Evolutionary conservation across 805 yeast species (phyloP).

Genomic region (Ogataea angusta): DNA sequence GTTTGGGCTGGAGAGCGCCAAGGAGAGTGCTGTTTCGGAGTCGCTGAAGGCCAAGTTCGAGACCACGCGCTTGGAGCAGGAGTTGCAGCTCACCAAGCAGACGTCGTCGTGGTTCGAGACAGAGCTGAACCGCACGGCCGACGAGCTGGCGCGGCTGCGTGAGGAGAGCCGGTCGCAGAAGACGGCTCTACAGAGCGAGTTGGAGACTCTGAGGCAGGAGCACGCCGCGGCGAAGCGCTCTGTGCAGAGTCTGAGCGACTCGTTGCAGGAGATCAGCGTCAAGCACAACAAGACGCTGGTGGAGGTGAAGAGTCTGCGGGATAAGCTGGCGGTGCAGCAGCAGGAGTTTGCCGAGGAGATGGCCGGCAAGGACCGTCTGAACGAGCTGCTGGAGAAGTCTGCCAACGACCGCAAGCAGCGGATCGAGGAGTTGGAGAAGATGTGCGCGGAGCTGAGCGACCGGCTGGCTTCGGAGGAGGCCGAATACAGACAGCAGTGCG

Average conservation of each 20-base stretch:
- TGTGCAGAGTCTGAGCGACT: slow-evolving; percentile 32
- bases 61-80: slow-evolving; percentile 28
- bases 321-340: slow-evolving; percentile 40
- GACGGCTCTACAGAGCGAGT: slow-evolving; percentile 31
- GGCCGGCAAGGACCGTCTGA: slow-evolving; percentile 57
- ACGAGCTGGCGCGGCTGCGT: slow-evolving; percentile 28
- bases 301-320: slow-evolving; percentile 46
- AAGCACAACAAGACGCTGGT: slow-evolving; percentile 42
- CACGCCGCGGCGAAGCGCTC: slow-evolving; percentile 25
- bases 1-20: slow-evolving; percentile 35
- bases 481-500: slow-evolving; percentile 36
- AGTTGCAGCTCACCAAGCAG: slow-evolving; percentile 30
- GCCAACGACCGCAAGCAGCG: slow-evolving; percentile 51
- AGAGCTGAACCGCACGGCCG: slow-evolving; percentile 31
- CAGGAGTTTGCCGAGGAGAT: slow-evolving; percentile 56
- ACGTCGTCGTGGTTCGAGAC: slow-evolving; percentile 35
- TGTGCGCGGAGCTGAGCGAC: slow-evolving; percentile 39
- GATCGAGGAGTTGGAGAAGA: slow-evolving; percentile 49
- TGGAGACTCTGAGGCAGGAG: slow-evolving; percentile 36
- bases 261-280: slow-evolving; percentile 36
- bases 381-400: slow-evolving; percentile 52
- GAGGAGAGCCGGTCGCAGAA: slow-evolving; percentile 31
- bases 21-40: slow-evolving; percentile 27
- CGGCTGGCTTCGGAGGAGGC: slow-evolving; percentile 38
- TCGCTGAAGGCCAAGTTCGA: slow-evolving; percentile 26